These are phyloP conservation scores for Sclerotinia sclerotiorum DNA, from an alignment of 2,329 filamentous ascomycete species.

Conservation along the genomic window DNA sequence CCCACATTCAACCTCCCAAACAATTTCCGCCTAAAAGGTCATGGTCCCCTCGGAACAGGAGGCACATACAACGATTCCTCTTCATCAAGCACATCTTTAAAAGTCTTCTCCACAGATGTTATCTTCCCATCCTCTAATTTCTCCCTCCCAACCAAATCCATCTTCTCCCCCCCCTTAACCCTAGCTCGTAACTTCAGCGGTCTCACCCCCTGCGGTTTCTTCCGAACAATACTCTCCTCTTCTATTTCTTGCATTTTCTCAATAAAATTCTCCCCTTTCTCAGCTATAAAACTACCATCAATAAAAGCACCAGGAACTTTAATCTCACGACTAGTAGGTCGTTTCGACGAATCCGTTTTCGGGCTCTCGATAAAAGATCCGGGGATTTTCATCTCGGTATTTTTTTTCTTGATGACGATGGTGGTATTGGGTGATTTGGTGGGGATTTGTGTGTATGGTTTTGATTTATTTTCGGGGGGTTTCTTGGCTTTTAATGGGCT, in stretches of 20 bases:
- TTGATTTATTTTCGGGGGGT: no score
- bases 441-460: neutral
- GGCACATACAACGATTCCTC: neutral
- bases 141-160: neutral
- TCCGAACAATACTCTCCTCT: slow-evolving; percentile 20
- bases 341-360: neutral
- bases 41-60: slow-evolving; percentile 4
- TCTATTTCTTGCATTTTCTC: slow-evolving; percentile 27
- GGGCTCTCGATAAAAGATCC: slow-evolving; percentile 11
- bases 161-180: neutral
- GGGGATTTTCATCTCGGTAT: slow-evolving; percentile 15
- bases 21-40: slow-evolving; percentile 8
- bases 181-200: neutral
- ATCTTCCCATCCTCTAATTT: neutral
- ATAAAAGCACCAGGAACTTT: slow-evolving; percentile 30
- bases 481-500: neutral
- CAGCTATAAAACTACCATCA: slow-evolving; percentile 24
- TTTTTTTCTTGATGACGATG: slow-evolving; percentile 9
- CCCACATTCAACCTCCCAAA: slow-evolving; percentile 1
- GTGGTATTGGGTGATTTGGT: neutral
- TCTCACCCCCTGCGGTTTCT: neutral
- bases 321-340: slow-evolving; percentile 23
- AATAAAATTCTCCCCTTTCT: slow-evolving; percentile 5
- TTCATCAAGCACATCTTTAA: neutral
- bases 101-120: neutral